A percentile compares a stretch with the other conserved stretches of the same genome.
Conservation (phyloP, 345 rosid species). For the Eucalyptus tenuipes region DNA sequence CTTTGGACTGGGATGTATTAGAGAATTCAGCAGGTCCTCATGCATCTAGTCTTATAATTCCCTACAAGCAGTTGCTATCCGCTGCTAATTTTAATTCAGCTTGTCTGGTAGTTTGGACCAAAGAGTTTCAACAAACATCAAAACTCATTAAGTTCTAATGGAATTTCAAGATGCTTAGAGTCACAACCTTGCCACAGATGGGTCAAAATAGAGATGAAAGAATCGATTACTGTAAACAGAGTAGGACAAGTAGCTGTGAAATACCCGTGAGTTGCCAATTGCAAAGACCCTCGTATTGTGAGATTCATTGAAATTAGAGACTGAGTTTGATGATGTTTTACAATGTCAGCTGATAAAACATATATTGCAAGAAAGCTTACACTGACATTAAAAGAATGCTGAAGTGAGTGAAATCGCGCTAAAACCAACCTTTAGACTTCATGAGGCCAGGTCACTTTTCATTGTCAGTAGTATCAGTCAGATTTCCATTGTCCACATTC, state of each 20-base stretch:
- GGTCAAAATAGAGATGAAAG: neutral
- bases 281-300: neutral
- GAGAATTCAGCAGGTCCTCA: neutral
- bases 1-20: neutral
- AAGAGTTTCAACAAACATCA: neutral
- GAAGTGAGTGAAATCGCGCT: neutral
- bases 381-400: neutral
- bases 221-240: neutral
- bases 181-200: neutral
- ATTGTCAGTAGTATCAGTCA: neutral
- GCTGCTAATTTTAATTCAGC: neutral
- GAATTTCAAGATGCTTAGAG: neutral
- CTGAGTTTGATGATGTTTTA: neutral
- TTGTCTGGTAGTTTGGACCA: neutral
- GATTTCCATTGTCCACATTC: neutral
- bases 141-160: neutral
- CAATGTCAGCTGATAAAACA: neutral
- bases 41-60: neutral
- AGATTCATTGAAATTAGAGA: neutral
- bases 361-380: neutral
- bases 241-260: neutral
- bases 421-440: neutral
- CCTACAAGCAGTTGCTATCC: neutral
- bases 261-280: neutral
- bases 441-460: neutral